These are phyloP conservation scores for Hortaea sp. DNA, from an alignment of 2,329 filamentous ascomycete species.

Conservation along the genomic window DNA sequence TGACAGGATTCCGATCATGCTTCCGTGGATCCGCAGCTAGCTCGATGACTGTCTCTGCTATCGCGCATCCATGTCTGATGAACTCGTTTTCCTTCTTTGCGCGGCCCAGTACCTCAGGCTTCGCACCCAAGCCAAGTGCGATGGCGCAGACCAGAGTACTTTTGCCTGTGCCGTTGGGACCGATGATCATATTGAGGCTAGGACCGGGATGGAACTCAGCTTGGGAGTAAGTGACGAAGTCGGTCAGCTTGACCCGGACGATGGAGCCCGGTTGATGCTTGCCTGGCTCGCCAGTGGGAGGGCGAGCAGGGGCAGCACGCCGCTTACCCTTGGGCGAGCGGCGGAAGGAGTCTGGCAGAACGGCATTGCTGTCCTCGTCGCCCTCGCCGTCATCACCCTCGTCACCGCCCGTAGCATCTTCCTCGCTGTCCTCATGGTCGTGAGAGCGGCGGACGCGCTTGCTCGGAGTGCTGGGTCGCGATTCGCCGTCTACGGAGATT, in stretches of 20 bases:
- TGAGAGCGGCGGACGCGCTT: slow-evolving; percentile 9
- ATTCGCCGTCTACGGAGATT: slow-evolving; percentile 4
- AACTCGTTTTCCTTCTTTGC: slow-evolving; percentile 80
- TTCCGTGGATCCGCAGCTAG: slow-evolving; percentile 53
- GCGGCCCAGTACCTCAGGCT: slow-evolving; percentile 70
- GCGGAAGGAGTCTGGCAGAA: slow-evolving; percentile 26
- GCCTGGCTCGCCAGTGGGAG: neutral
- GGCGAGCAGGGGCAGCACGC: neutral
- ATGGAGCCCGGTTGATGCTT: slow-evolving; percentile 66
- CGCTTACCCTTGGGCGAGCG: slow-evolving; percentile 15
- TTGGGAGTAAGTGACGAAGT: slow-evolving; percentile 91
- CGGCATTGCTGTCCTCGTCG: slow-evolving; percentile 1
- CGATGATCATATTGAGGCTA: slow-evolving; percentile 95
- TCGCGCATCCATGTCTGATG: slow-evolving; percentile 75
- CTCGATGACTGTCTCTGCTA: slow-evolving; percentile 83
- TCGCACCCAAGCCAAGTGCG: slow-evolving; percentile 81
- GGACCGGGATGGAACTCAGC: slow-evolving; percentile 88
- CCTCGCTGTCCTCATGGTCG: neutral
- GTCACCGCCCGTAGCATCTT: neutral
- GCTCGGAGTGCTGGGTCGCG: slow-evolving; percentile 1
- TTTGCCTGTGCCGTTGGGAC: slow-evolving; percentile 97
- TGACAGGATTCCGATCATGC: slow-evolving; percentile 56
- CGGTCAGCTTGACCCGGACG: slow-evolving; percentile 69
- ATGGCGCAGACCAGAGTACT: slow-evolving; percentile 96
- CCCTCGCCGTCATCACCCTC: neutral